Base-by-base conservation (phyloP, 176 grass and related monocot genomes). In the Triticum timopheevii region DNA sequence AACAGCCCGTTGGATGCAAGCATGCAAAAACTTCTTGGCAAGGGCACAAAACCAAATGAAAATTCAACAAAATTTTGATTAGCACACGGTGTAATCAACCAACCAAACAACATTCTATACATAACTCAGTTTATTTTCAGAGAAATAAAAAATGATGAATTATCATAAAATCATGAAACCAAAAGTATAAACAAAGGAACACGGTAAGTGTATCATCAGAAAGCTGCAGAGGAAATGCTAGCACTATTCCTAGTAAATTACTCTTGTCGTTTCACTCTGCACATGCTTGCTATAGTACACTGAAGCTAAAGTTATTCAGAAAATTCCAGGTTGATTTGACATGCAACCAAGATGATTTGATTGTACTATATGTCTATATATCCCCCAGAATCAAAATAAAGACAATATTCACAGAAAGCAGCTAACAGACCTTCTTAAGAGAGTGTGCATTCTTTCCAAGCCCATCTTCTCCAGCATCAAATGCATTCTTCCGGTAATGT, bases 361-460 rank as follows among this genome's bases (percentile, higher is more conserved):
- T 73, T 61, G 11, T 47, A 61, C 30, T 23, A 61, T 59, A 39
- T 59, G 61, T 77, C 30, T 23, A 61, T 59, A 39, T 59, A 79
- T 77, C 38, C 20, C 11, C 2, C 54, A 61, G 12, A 39, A 79
- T 62, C 20, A 58, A 64, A 65, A 44, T 2, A 8, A 10, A 65
- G 9, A 76, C 72, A 12, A 13, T 17, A 22, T 56, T 70, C 49
- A 71, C 13, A 71, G 80, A 6, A 56, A 70, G 50, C 13, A 70
- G 62, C 22, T 20, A 35, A 34, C 39, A 73, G 63, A 96, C 97
- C 92, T 89, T 99, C 79, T 99, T 99, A 72, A 99, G 97, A 90
- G 97, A 99, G 85, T 99, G 97, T 19, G 97, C 90, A 83, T 99
- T 99, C 80, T 99, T 99, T 5, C 97, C 97, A 88, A 99, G 97